Evolutionary conservation across 2,329 filamentous ascomycete genomes (phyloP).

Genomic region (Microsporum audouinii): DNA sequence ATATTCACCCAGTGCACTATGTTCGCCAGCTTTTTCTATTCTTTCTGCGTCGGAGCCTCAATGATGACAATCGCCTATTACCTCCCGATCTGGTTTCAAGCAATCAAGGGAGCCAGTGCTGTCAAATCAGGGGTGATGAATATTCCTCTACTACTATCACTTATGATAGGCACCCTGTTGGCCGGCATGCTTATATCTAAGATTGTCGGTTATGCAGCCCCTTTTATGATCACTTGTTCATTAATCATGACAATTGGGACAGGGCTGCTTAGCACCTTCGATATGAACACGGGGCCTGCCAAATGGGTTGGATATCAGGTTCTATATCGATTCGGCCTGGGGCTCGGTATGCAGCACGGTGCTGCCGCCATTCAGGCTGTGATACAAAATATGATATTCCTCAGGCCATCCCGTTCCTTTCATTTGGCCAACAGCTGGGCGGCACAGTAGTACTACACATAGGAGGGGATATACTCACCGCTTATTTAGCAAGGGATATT

Average conservation of each 20-base stretch:
- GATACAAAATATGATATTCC: constrained; percentile 1
- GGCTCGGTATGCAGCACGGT: constrained; percentile 15
- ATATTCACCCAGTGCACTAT: constrained; percentile 12
- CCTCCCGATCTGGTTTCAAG: constrained; percentile 31
- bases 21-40: background rate
- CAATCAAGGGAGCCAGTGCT: constrained; percentile 30
- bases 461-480: background rate
- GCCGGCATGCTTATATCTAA: constrained; percentile 3
- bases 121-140: constrained; percentile 25
- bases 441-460: background rate
- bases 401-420: background rate
- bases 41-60: constrained; percentile 9
- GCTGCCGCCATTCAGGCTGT: constrained; percentile 16
- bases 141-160: constrained; percentile 27
- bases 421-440: background rate
- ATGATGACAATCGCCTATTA: constrained; percentile 14
- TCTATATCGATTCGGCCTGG: constrained; percentile 17
- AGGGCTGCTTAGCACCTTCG: constrained; percentile 21
- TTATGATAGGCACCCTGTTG: constrained; percentile 16
- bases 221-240: constrained; percentile 13
- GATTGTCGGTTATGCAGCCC: constrained; percentile 14
- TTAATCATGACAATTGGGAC: constrained; percentile 19
- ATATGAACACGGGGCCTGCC: constrained; percentile 11
- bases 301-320: constrained; percentile 20
- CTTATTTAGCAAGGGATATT: background rate